Evolutionary conservation across 129 eudicot genomes (phyloP).

Genomic region (Saposhnikovia divaricata): DNA sequence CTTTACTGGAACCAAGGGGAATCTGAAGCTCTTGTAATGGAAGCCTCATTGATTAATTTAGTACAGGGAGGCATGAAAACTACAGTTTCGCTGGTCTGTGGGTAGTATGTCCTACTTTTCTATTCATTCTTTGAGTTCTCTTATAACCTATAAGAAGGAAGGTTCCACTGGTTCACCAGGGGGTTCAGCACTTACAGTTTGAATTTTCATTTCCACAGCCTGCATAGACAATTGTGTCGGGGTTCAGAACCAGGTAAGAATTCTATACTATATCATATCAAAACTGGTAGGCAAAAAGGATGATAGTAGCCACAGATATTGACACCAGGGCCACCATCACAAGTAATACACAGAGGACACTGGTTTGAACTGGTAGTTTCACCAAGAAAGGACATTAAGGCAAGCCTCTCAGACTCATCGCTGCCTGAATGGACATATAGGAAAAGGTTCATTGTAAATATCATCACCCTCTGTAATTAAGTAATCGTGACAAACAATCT

Average conservation of each 20-base stretch:
- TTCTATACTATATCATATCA: not conserved
- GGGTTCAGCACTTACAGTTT: not conserved
- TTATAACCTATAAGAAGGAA: not conserved
- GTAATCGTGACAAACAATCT: not conserved
- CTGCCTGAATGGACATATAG: constrained; percentile 38
- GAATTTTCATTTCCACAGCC: not conserved
- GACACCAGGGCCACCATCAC: constrained; percentile 31
- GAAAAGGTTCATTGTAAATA: not conserved
- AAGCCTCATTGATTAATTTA: not conserved
- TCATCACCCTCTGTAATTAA: not conserved
- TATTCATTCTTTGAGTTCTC: not conserved
- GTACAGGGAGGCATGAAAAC: not conserved
- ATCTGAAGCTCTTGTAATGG: not conserved
- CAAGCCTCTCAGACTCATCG: constrained; percentile 51
- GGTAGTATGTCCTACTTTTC: not conserved
- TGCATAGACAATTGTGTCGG: not conserved
- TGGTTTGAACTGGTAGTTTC: constrained; percentile 24
- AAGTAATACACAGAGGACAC: constrained; percentile 23
- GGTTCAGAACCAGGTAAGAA: not conserved
- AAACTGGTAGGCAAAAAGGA: constrained; percentile 17
- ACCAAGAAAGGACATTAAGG: constrained; percentile 20
- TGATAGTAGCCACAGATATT: constrained; percentile 26
- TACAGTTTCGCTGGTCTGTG: not conserved
- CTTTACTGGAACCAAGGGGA: not conserved
- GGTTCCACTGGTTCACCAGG: no score